Base-by-base conservation (phyloP, 257 asterid species). In the Solanum medicagineum region DNA sequence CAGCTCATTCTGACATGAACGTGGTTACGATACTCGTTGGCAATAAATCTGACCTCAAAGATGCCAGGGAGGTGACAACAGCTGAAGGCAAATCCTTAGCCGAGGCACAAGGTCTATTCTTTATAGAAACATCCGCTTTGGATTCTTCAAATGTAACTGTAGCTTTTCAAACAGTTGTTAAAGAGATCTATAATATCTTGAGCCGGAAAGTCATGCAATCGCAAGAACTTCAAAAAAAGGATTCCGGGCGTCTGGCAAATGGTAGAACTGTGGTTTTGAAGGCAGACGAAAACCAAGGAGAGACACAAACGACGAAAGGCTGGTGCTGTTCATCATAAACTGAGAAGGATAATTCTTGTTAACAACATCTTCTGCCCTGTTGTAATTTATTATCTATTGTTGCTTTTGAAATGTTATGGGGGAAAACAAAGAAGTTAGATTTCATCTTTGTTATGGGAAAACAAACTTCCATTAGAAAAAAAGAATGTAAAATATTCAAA, bases 1-100 rank as follows among this genome's bases (percentile, higher is more conserved):
- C 98, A 96, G 99, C 94, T 83, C 96, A 96, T 89, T 94, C 98
- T 1, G 99, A 96, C 90, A 96, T 96, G 99, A 96, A 94, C 29
- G 98, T 96, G 53, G 99, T 96, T 3, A 93, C 99, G 2, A 94
- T 94, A 87, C 90, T 96, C 79, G 98, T 96, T 87, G 99, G 99
- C 79, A 96, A 96, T 87, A 96, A 96, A 87, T 91, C 98, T 0
- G 99, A 96, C 87, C 91, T 96, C 57, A 93, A 92, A 90, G 99
- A 94, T 84, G 95, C 94, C 12, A 94, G 99, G 75, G 99, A 96
- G 90, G 99, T 96, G 70, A 88, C 93, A 36, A 94, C 98, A 22
- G 95, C 92, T 0, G 98, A 96, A 88, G 99, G 98, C 75, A 96
- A 93, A 89, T 73, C 91, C 86, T 87, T 96, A 88, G 99, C 99